Evolutionary conservation across 139 green algal genomes (phyloP).

Genomic region (Chara braunii): DNA sequence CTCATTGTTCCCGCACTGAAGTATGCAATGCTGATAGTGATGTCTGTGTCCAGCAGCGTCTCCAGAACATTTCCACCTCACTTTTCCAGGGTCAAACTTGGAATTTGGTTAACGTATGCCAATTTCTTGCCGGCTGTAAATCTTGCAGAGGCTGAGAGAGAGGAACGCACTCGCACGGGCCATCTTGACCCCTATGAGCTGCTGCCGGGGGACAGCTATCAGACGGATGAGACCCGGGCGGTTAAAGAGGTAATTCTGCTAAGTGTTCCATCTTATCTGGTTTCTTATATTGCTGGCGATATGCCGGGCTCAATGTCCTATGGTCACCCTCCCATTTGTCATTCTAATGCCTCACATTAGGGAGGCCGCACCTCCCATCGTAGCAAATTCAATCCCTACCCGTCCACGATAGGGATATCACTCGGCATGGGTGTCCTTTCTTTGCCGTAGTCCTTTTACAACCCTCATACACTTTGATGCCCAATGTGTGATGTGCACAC

Average conservation of each 20-base stretch:
- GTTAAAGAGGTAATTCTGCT: constrained; percentile 34
- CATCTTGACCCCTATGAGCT: constrained; percentile 26
- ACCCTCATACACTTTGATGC: too few relatives aligned
- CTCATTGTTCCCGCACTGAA: too few relatives aligned
- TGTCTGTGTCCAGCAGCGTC: too few relatives aligned
- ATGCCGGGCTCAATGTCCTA: background rate
- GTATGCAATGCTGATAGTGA: too few relatives aligned
- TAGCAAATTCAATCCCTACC: too few relatives aligned
- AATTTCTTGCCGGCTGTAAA: too few relatives aligned
- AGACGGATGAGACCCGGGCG: constrained; percentile 7
- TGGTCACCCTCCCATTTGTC: background rate
- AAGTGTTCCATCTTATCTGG: constrained; percentile 1
- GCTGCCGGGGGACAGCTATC: constrained; percentile 4
- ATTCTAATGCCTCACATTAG: background rate
- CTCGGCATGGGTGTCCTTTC: background rate
- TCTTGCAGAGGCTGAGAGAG: constrained; percentile 29
- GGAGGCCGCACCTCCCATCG: background rate
- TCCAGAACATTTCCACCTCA: too few relatives aligned
- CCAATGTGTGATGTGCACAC: too few relatives aligned
- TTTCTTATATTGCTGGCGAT: background rate
- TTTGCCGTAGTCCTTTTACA: too few relatives aligned
- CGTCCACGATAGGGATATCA: background rate
- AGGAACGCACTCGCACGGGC: background rate
- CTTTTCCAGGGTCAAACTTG: too few relatives aligned
- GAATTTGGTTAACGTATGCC: too few relatives aligned